Evolutionary conservation across 805 yeast genomes (phyloP), one percentile per base, ranked within the genome.

Genomic region (Middelhovenomyces tepae): DNA sequence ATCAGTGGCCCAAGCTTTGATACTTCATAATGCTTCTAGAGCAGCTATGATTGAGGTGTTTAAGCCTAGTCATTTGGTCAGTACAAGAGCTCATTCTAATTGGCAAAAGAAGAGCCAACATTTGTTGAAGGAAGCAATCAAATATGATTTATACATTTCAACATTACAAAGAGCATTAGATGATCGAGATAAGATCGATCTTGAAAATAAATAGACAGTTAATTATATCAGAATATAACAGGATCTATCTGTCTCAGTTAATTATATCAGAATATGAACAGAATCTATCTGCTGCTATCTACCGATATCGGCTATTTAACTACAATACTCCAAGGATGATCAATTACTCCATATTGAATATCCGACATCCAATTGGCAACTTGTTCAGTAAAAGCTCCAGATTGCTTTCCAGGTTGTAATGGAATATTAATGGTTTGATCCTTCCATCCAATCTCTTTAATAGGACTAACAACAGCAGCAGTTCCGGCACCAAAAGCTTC

Each of bases 401-500:
- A 65, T 55, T 85, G 79, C 56, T 80, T 75, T 40, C 94, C 95
- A 37, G 71, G 75, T 39, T 76, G 73, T 44, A 84, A 60, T 40
- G 97, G 97, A 31, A 89, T 89, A 4, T 62, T 44, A 46, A 89
- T 84, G 40, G 69, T 71, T 51, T 75, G 57, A 32, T 78, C 93
- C 39, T 71, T 66, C 75, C 76, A 89, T 38, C 86, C 87, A 53
- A 89, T 84, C 50, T 71, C 81, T 60, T 80, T 76, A 54, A 89
- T 85, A 47, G 97, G 97, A 22, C 94, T 76, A 28, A 91, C 97
- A 53, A 89, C 76, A 27, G 96, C 97, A 40, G 98, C 97, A 37
- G 98, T 89, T 52, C 98, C 98, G 14, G 95, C 67, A 48, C 97
- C 97, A 51, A 89, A 89, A 14, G 95, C 94, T 68, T 91, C 98